Evolutionary conservation across 2,329 filamentous ascomycete genomes (phyloP), one percentile per base, ranked within the genome.

Genomic region (Penicillium sp.): DNA sequence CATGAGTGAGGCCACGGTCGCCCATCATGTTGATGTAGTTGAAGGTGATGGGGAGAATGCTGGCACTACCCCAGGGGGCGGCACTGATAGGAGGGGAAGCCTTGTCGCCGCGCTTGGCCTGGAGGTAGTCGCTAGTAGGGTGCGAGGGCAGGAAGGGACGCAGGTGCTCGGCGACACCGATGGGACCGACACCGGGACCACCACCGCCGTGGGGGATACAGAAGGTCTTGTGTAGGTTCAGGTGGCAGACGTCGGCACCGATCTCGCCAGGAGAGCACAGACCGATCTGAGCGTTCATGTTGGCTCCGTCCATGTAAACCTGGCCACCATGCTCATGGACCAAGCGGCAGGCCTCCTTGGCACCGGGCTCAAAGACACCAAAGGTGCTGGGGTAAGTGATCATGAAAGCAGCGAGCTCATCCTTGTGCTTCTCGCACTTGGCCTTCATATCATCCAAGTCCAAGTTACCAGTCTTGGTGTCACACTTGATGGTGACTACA

Each of bases 211-310:
- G 93, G 45, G 93, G 93, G 68, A 97, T 97, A 73, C 93, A 97
- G 81, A 97, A 97, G 3, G 93, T 97, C 84, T 97, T 97, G 85
- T 97, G 93, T 41, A 97, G 83, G 76, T 97, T 97, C 57, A 97
- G 81, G 79, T 97, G 93, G 82, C 93, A 97, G 37, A 97, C 92
- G 72, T 97, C 93, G 27, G 93, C 93, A 20, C 93, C 93, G 63
- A 97, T 96, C 73, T 95, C 92, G 37, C 93, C 93, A 1, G 93
- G 93, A 0, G 91, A 96, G 79, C 91, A 96, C 11, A 97, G 83
- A 12, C 93, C 93, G 61, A 97, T 97, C 75, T 97, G 93, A 18
- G 93, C 93, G 71, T 97, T 97, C 91, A 97, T 94, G 79, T 97
- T 97, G 62, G 93, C 93, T 46, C 93, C 93, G 71, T 97, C 93